phyloP scores from a whole-genome alignment of 1,284 basidiomycete species.

The Rhodotorula sp. region DNA sequence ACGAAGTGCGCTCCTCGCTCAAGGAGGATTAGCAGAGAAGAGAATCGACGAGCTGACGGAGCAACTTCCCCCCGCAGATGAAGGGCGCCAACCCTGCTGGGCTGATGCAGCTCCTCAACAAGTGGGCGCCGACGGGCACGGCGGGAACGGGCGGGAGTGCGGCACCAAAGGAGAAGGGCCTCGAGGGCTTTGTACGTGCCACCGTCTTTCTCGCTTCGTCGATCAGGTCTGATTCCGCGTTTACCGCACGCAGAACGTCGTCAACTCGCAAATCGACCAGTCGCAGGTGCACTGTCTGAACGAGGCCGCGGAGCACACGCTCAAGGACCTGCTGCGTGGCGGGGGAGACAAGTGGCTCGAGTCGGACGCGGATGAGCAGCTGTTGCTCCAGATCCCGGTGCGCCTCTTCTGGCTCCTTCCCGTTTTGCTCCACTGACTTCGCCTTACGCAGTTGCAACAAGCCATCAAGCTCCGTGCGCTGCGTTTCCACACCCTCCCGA shows the following conservation, averaged over 20 bases:
- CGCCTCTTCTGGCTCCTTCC: background rate
- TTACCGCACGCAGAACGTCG: conserved; percentile 19
- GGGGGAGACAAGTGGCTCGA: conserved; percentile 43
- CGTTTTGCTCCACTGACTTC: background rate
- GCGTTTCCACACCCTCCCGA: conserved; percentile 39
- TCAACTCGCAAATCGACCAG: conserved; percentile 41
- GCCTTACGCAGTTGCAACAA: conserved; percentile 22
- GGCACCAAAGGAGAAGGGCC: conserved; percentile 38
- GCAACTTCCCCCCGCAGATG: conserved; percentile 18
- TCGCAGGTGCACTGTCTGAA: conserved; percentile 45
- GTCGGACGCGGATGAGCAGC: conserved; percentile 46
- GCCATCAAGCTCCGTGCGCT: conserved; percentile 42
- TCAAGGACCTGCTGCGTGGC: conserved; percentile 40
- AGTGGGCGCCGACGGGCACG: conserved; percentile 36
- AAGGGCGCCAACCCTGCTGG: conserved; percentile 43
- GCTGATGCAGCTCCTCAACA: conserved; percentile 35
- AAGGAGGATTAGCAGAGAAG: no score
- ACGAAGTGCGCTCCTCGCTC: conserved; percentile 13
- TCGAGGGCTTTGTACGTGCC: conserved; percentile 42
- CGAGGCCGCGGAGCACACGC: conserved; percentile 36
- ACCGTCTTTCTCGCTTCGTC: background rate
- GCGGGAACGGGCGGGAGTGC: background rate
- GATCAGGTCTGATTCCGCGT: no score
- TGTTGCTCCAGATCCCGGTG: conserved; percentile 43
- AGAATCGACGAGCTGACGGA: background rate